Base-by-base conservation (phyloP, 306 rosid genomes). In the Rosa rugosa region DNA sequence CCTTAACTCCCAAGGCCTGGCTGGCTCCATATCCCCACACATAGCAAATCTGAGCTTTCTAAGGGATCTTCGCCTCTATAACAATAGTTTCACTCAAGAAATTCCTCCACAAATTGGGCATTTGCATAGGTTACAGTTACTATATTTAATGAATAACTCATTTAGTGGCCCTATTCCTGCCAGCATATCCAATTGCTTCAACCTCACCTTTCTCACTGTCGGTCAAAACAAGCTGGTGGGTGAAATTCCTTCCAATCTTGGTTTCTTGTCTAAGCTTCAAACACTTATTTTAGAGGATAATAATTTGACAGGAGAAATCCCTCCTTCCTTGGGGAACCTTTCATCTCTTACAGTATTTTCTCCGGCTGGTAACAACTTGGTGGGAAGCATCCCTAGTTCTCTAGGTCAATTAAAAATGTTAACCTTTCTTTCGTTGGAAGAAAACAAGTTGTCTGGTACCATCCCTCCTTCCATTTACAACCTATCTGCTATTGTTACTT, bases 281-380 rank as follows among this genome's bases (percentile, higher is more conserved):
- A 4, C 0, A 4, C 56, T 50, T 16, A 0, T 14, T 50, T 1
- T 50, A 4, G 6, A 50, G 1, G 1, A 0, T 0, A 50, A 50
- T 16, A 50, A 16, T 50, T 16, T 50, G 16, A 50, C 56, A 0
- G 16, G 11, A 10, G 50, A 46, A 0, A 54, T 54, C 3, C 60
- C 60, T 54, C 25, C 60, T 54, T 20, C 25, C 12, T 20, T 54
- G 60, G 60, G 60, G 2, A 54, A 54, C 25, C 60, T 54, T 20
- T 20, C 60, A 1, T 20, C 25, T 54, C 60, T 54, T 18, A 1
- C 3, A 3, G 0, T 1, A 54, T 4, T 54, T 2, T 0, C 11
- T 54, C 0, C 1, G 1, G 31, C 31, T 27, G 31, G 31, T 27
- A 27, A 54, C 22, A 54, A 54, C 60, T 54, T 54, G 4, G 60